phyloP scores from a whole-genome alignment of 805 yeast species.

The Saccharomycopsis amapae region DNA sequence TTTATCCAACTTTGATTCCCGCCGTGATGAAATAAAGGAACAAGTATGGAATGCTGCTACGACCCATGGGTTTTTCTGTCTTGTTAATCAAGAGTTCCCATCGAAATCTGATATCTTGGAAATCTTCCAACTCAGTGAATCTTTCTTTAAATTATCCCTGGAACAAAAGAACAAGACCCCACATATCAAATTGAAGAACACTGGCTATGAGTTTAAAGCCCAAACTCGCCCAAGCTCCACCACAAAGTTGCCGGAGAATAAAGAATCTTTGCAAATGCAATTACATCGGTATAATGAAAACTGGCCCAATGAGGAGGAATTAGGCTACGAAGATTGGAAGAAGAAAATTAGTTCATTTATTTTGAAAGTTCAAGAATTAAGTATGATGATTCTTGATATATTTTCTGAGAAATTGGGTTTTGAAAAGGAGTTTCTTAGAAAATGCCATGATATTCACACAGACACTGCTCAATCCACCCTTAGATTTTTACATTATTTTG shows the following conservation, averaged over 20 bases:
- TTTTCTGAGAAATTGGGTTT: slow-evolving; percentile 30
- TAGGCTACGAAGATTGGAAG: slow-evolving; percentile 28
- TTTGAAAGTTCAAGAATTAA: slow-evolving; percentile 25
- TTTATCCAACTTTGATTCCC: slow-evolving; percentile 21
- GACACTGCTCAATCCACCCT: slow-evolving; percentile 31
- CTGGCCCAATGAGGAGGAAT: slow-evolving; percentile 30
- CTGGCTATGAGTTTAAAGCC: slow-evolving; percentile 30
- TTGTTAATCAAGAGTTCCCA: slow-evolving; percentile 30
- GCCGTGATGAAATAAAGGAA: slow-evolving; percentile 29
- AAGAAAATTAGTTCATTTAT: slow-evolving; percentile 24
- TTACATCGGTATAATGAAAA: slow-evolving; percentile 27
- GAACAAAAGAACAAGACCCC: slow-evolving; percentile 29
- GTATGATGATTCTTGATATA: slow-evolving; percentile 26
- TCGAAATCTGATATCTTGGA: slow-evolving; percentile 27
- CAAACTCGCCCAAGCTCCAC: slow-evolving; percentile 30
- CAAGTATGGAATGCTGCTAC: slow-evolving; percentile 29
- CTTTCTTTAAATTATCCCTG: slow-evolving; percentile 25
- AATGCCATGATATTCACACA: slow-evolving; percentile 26
- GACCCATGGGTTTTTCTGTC: slow-evolving; percentile 29
- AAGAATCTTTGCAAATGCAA: slow-evolving; percentile 30
- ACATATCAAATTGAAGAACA: slow-evolving; percentile 28
- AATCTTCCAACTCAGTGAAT: slow-evolving; percentile 25
- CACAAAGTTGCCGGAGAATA: slow-evolving; percentile 30
- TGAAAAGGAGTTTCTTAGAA: slow-evolving; percentile 26
- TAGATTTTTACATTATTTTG: slow-evolving; percentile 30